phyloP scores from a whole-genome alignment of 179 eudicot genomes.

The Corrigiola litoralis region DNA sequence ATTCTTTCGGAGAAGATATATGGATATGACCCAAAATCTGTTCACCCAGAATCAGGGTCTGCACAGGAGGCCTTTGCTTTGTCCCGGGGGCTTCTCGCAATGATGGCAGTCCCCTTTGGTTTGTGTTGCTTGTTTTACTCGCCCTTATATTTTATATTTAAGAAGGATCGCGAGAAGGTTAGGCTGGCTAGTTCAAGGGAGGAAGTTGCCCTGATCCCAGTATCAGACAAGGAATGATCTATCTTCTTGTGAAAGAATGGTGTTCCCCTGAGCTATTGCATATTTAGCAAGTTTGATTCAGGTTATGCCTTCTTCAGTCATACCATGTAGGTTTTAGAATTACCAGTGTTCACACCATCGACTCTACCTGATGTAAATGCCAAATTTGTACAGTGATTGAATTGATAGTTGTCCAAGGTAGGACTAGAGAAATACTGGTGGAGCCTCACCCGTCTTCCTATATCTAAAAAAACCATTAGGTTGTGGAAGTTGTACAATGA shows the following conservation, averaged over 20 bases:
- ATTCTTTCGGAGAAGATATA: constrained; percentile 82
- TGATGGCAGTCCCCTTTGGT: constrained; percentile 94
- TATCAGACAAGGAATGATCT: constrained; percentile 6
- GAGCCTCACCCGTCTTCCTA: too few relatives aligned
- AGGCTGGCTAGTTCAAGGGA: constrained; percentile 53
- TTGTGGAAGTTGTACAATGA: too few relatives aligned
- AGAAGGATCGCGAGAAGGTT: constrained; percentile 63
- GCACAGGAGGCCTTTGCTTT: constrained; percentile 65
- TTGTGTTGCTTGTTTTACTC: constrained; percentile 78
- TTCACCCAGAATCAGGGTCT: constrained; percentile 54
- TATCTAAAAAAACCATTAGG: too few relatives aligned
- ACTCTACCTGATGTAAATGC: background rate
- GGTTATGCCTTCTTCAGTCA: too few relatives aligned
- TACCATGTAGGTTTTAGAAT: background rate
- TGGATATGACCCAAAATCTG: constrained; percentile 69
- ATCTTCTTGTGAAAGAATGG: background rate
- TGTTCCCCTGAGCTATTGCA: too few relatives aligned
- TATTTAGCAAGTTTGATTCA: too few relatives aligned
- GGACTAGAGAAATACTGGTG: too few relatives aligned
- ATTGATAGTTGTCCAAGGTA: too few relatives aligned
- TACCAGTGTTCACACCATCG: background rate
- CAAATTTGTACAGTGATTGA: background rate
- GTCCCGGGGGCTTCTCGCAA: constrained; percentile 73
- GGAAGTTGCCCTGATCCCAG: constrained; percentile 13
- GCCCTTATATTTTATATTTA: constrained; percentile 61